Conservation (phyloP, 441 rosid genomes). For the Raphanus hybrid region DNA sequence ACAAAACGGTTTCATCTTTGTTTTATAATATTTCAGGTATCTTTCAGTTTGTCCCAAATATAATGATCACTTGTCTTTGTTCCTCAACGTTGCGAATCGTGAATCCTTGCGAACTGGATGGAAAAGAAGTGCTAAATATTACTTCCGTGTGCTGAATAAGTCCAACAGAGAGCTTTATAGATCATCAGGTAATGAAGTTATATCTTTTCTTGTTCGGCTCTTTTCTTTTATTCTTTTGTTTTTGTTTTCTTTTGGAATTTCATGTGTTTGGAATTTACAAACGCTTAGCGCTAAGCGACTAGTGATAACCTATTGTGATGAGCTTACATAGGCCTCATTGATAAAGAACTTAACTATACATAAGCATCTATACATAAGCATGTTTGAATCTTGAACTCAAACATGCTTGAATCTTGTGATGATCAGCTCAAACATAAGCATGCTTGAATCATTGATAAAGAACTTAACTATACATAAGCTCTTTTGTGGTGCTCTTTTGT, state of each 20-base stretch:
- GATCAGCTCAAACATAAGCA: too few relatives aligned
- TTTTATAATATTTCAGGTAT: slow-evolving; percentile 20
- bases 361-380: not conserved
- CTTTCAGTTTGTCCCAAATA: not conserved
- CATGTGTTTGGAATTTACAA: not conserved
- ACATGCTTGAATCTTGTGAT: too few relatives aligned
- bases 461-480: too few relatives aligned
- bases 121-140: not conserved
- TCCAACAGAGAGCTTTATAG: not conserved
- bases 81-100: not conserved
- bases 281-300: not conserved
- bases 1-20: not conserved
- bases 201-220: not conserved
- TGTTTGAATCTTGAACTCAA: too few relatives aligned
- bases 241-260: not conserved
- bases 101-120: slow-evolving; percentile 13
- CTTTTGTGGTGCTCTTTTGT: not conserved
- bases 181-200: not conserved
- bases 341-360: not conserved
- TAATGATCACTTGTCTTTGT: slow-evolving; percentile 1
- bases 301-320: not conserved
- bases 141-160: not conserved
- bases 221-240: not conserved
- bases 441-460: too few relatives aligned
- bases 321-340: not conserved